Evolutionary conservation across 1,284 basidiomycete genomes (phyloP).

Genomic region (Trametes versicolor): DNA sequence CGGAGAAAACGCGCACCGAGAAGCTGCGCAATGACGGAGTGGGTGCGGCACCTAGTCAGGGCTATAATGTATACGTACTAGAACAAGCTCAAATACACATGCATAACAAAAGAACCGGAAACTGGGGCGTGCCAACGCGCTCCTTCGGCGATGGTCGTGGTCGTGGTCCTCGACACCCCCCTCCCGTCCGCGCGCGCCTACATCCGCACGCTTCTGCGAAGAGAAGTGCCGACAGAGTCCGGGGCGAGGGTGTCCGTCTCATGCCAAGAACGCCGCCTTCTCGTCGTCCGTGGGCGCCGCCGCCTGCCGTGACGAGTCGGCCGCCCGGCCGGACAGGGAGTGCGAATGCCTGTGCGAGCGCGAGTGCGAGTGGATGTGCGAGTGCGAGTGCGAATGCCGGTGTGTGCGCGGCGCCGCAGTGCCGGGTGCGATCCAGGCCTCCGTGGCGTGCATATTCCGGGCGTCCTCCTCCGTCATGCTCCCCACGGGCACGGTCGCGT

Average conservation of each 20-base stretch:
- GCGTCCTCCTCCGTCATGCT: constrained; percentile 61
- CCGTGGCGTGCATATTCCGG: constrained; percentile 64
- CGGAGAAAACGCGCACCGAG: neutral
- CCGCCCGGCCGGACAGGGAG: constrained; percentile 18
- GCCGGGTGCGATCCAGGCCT: constrained; percentile 65
- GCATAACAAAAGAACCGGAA: constrained; percentile 8
- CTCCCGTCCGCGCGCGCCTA: constrained; percentile 1
- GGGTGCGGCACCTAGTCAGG: constrained; percentile 10
- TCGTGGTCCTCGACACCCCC: constrained; percentile 1
- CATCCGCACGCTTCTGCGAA: constrained; percentile 4
- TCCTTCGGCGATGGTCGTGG: neutral
- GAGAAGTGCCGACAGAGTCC: constrained; percentile 4
- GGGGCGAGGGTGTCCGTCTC: neutral
- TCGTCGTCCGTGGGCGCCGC: constrained; percentile 47
- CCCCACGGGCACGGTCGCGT: constrained; percentile 70
- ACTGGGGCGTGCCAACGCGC: neutral
- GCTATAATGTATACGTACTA: constrained; percentile 35
- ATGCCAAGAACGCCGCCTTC: constrained; percentile 33
- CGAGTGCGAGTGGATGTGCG: constrained; percentile 35
- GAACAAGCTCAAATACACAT: constrained; percentile 31
- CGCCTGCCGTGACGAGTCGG: constrained; percentile 39
- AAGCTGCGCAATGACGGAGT: neutral
- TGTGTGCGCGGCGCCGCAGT: constrained; percentile 25
- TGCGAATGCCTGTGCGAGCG: constrained; percentile 28
- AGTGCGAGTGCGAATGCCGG: constrained; percentile 32